Evolutionary conservation across 2,329 filamentous ascomycete species (phyloP).

Genomic region (Ramularia endophylla): DNA sequence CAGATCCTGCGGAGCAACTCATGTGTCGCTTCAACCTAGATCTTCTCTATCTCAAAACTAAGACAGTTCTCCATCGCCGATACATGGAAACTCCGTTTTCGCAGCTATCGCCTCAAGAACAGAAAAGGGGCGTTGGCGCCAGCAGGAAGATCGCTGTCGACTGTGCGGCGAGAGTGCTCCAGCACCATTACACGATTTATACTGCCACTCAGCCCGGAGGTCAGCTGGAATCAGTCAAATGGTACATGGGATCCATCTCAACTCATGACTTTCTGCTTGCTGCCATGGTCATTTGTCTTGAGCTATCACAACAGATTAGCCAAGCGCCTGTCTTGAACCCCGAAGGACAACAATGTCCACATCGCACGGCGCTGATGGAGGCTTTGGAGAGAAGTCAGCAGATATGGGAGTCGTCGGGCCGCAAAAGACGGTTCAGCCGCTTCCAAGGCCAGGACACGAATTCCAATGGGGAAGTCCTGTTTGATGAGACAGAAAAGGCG

Average conservation of each 20-base stretch:
- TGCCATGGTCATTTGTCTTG: slow-evolving; percentile 45
- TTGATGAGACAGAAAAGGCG: slow-evolving; percentile 28
- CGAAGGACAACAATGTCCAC: slow-evolving; percentile 18
- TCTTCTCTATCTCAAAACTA: slow-evolving; percentile 47
- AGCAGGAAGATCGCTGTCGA: slow-evolving; percentile 41
- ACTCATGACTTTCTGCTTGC: slow-evolving; percentile 46
- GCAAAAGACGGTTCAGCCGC: slow-evolving; percentile 2
- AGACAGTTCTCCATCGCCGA: slow-evolving; percentile 49
- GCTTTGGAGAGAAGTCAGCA: slow-evolving; percentile 28
- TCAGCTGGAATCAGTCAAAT: slow-evolving; percentile 39
- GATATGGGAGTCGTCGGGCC: slow-evolving; percentile 24
- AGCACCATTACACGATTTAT: slow-evolving; percentile 46
- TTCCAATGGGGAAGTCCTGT: slow-evolving; percentile 17
- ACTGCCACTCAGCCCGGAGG: slow-evolving; percentile 42
- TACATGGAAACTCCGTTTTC: slow-evolving; percentile 38
- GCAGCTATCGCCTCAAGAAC: slow-evolving; percentile 26
- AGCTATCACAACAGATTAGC: slow-evolving; percentile 31
- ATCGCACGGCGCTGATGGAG: slow-evolving; percentile 25
- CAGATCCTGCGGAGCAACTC: slow-evolving; percentile 46
- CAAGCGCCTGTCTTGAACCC: slow-evolving; percentile 9
- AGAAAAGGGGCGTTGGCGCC: slow-evolving; percentile 26
- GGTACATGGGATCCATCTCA: slow-evolving; percentile 42
- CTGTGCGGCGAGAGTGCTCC: slow-evolving; percentile 44
- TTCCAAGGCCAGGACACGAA: slow-evolving; percentile 10
- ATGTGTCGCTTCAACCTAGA: slow-evolving; percentile 49